Conservation (phyloP, 176 grass and related monocot genomes). For the Zea luxurians region DNA sequence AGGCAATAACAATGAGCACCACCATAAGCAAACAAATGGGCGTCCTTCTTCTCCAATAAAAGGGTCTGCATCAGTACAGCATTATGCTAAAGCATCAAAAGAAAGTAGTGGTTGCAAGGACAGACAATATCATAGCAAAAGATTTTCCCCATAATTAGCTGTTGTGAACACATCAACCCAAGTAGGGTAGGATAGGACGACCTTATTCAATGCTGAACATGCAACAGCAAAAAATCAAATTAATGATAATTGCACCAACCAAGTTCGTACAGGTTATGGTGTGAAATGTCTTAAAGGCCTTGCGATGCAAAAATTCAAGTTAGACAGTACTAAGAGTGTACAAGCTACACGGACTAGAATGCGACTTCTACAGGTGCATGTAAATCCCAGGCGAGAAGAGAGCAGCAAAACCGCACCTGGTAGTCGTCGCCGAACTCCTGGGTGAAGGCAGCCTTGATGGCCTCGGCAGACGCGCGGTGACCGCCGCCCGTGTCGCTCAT, state of each 20-base stretch:
- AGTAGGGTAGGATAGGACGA: background rate
- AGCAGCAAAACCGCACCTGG: constrained; percentile 35
- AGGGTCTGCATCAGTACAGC: background rate
- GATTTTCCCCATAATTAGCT: constrained; percentile 10
- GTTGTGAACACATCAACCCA: constrained; percentile 9
- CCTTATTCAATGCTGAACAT: constrained; percentile 6
- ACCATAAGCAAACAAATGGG: background rate
- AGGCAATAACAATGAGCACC: background rate
- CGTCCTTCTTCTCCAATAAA: background rate
- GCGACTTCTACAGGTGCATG: background rate
- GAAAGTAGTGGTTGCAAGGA: background rate
- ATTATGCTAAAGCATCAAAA: constrained; percentile 28
- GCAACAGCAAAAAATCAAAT: constrained; percentile 9
- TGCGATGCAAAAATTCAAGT: background rate
- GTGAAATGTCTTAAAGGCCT: background rate
- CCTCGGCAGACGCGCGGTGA: constrained; percentile 87
- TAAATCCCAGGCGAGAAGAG: background rate
- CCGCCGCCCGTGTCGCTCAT: constrained; percentile 99
- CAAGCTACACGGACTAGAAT: background rate
- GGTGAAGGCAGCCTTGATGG: constrained; percentile 80
- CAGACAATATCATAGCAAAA: background rate
- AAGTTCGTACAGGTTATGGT: constrained; percentile 7
- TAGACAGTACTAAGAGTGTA: background rate
- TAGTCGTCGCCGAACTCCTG: constrained; percentile 88
- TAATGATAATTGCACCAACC: background rate